These are phyloP conservation scores for Piloderma croceum DNA, from an alignment of 768 basidiomycete genomes.

Conservation along the genomic window DNA sequence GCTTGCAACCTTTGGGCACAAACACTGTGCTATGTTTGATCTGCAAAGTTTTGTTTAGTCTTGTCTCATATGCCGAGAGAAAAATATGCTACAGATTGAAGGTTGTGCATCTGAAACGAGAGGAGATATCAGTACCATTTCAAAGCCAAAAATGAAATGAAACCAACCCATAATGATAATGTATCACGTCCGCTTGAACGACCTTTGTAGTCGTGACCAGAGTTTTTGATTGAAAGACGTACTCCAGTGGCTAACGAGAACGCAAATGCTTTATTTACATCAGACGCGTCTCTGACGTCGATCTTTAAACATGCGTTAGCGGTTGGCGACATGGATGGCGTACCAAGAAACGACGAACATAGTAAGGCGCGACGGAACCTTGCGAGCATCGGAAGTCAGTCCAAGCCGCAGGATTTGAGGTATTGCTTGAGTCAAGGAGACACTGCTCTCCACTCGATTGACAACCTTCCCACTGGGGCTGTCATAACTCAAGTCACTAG, in stretches of 20 bases:
- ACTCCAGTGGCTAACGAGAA: conserved; percentile 21
- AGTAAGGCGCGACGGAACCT: conserved; percentile 15
- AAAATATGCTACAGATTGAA: too few relatives aligned
- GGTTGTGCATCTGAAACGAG: too few relatives aligned
- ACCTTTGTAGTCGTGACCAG: conserved; percentile 27
- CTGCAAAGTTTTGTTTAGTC: too few relatives aligned
- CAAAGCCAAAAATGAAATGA: too few relatives aligned
- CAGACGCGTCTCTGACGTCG: conserved; percentile 12
- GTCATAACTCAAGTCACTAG: neutral
- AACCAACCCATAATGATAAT: conserved; percentile 21
- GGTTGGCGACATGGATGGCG: too few relatives aligned
- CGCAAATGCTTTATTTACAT: conserved; percentile 20
- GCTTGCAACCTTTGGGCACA: conserved; percentile 4
- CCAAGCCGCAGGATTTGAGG: conserved; percentile 13
- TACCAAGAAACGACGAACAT: too few relatives aligned
- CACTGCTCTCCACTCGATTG: conserved; percentile 23
- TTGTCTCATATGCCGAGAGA: too few relatives aligned
- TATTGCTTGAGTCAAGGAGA: conserved; percentile 22
- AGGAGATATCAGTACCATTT: too few relatives aligned
- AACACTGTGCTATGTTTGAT: conserved; percentile 3
- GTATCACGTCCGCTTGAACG: conserved; percentile 21
- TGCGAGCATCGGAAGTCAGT: conserved; percentile 13
- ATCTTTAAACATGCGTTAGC: conserved; percentile 11
- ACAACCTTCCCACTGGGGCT: conserved; percentile 36
- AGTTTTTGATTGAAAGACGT: conserved; percentile 22